These are phyloP conservation scores for Vinca major DNA, from an alignment of 305 asterid genomes.

Conservation along the genomic window DNA sequence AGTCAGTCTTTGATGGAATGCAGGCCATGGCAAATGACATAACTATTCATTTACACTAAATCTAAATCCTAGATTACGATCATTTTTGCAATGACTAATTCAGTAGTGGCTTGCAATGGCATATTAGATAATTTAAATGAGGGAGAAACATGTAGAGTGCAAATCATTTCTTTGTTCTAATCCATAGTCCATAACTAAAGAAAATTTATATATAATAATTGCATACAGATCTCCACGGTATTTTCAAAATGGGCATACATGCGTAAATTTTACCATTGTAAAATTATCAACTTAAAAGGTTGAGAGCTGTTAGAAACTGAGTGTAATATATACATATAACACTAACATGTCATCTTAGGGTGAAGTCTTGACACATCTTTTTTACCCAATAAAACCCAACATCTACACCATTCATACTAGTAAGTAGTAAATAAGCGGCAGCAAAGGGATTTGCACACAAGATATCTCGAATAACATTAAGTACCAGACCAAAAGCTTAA, in stretches of 20 bases:
- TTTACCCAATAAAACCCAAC: background rate
- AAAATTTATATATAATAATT: too few relatives aligned
- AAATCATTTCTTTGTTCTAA: too few relatives aligned
- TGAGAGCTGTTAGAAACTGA: background rate
- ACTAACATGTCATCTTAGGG: too few relatives aligned
- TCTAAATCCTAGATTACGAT: too few relatives aligned
- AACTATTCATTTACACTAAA: too few relatives aligned
- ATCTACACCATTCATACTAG: background rate
- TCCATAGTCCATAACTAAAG: too few relatives aligned
- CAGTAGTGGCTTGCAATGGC: too few relatives aligned
- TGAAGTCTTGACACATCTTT: background rate
- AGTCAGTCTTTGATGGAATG: background rate
- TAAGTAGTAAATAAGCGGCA: background rate
- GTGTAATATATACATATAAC: too few relatives aligned
- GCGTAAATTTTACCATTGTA: background rate
- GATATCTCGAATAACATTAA: background rate
- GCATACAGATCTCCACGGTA: too few relatives aligned
- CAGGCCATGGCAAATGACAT: background rate
- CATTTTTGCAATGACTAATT: too few relatives aligned
- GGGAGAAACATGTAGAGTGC: too few relatives aligned
- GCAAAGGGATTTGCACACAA: background rate
- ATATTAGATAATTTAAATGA: too few relatives aligned
- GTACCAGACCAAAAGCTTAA: background rate
- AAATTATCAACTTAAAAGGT: background rate
- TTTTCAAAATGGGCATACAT: background rate